Evolutionary conservation across 495 filamentous ascomycete genomes (phyloP), one percentile per base, ranked within the genome.

Genomic region (Pyrenula massariospora): DNA sequence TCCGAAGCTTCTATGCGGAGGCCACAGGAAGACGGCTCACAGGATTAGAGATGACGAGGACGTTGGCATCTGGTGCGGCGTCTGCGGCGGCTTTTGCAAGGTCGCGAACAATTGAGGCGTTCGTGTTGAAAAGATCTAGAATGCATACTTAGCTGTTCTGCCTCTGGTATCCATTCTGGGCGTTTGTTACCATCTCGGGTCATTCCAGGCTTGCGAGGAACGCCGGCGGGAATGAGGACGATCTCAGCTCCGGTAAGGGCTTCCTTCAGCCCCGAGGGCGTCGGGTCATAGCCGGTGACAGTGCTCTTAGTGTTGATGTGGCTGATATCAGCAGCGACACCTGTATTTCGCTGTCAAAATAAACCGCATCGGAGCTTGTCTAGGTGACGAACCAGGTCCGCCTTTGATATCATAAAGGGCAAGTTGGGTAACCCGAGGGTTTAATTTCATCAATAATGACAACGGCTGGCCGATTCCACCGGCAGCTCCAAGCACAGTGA

Each of bases 201-300:
- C 93, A 98, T 98, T 75, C 93, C 93, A 67, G 93, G 93, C 83
- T 98, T 98, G 77, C 93, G 91, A 63, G 93, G 93, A 61, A 98
- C 93, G 77, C 93, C 93, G 64, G 93, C 93, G 64, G 93, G 93
- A 71, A 98, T 97, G 65, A 98, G 84, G 64, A 98, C 90, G 64
- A 98, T 84, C 69, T 97, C 89, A 60, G 89, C 75, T 67, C 83
- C 91, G 73, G 86, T 87, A 67, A 97, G 83, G 60, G 84, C 83
- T 62, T 78, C 78, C 65, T 79, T 80, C 31, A 97, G 83, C 61
- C 89, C 90, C 55, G 79, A 75, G 53, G 83, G 75, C 58, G 82
- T 87, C 56, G 89, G 79, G 58, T 87, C 83, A 73, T 94, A 96
- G 67, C 93, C 93, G 59, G 77, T 89, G 68, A 97, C 93, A 58